Evolutionary conservation across 345 rosid genomes (phyloP), one percentile per base, ranked within the genome.

Genomic region (Corymbia maculata): DNA sequence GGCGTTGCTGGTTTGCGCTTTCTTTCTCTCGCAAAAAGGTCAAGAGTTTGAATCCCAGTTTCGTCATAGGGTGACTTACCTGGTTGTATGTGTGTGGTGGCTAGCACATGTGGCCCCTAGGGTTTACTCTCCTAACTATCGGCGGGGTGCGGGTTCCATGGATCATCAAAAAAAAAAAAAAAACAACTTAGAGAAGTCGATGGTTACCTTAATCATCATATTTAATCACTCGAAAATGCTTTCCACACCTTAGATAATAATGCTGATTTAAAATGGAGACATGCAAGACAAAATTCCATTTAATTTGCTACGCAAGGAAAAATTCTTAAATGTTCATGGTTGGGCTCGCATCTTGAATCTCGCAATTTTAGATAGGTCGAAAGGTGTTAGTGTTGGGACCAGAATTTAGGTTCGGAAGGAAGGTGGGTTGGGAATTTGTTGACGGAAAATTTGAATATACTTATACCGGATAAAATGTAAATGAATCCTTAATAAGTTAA

Each of bases 191-290:
- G 5, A 47, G 8, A 47, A 8, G 6, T 47, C 61, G 1, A 55
- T 8, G 5, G 13, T 21, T 55, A 8, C 21, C 5, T 9, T 8
- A 32, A 68, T 16, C 0, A 66, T 30, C 15, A 30, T 16, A 68
- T 0, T 68, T 30, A 32, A 68, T 68, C 12, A 32, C 79, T 68
- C 79, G 3, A 68, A 66, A 68, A 8, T 5, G 45, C 17, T 15
- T 30, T 32, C 12, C 15, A 8, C 79, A 16, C 45, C 21, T 68
- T 68, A 30, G 21, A n/a, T n/a, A n/a, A 68, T 30, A 30, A 68
- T 30, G 44, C 79, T 12, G 16, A 8, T 68, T 68, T 30, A 32
- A 32, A 68, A 66, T 17, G 12, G 42, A 3, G 17, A 16, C 79
- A 16, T 4, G 22, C 2, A 22, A 68, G 21, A 32, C 15, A 4